phyloP scores from a whole-genome alignment of 164 flowering plant genomes.

The Chloranthus sessilifolius region DNA sequence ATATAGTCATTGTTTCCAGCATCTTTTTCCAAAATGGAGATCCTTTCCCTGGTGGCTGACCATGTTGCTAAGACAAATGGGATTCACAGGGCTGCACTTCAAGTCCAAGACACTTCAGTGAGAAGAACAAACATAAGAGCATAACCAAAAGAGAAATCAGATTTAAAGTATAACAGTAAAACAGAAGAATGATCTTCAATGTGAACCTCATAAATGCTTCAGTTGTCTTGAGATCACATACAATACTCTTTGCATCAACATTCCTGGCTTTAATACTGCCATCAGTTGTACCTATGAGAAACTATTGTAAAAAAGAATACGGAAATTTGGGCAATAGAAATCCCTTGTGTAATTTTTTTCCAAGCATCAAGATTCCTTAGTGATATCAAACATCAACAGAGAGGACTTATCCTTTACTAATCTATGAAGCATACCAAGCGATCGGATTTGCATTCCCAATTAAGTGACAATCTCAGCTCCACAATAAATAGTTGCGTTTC shows the following conservation, averaged over 20 bases:
- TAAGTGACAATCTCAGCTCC: constrained; percentile 95
- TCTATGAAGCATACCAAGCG: constrained; percentile 56
- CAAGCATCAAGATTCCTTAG: constrained; percentile 9
- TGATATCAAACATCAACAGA: constrained; percentile 3
- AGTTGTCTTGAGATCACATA: constrained; percentile 79
- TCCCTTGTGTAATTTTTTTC: too few species aligned
- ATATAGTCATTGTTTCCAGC: constrained; percentile 82
- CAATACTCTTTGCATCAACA: constrained; percentile 97
- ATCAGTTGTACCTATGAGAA: constrained; percentile 91
- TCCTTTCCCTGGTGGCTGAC: too few species aligned
- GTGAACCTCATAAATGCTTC: constrained; percentile 70
- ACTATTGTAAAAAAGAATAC: constrained; percentile 52
- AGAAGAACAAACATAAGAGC: constrained; percentile 6
- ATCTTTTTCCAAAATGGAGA: too few species aligned
- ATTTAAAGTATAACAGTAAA: background rate
- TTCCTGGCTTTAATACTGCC: constrained; percentile 98
- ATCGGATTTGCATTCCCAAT: constrained; percentile 96
- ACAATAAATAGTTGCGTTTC: constrained; percentile 96
- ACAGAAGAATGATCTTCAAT: background rate
- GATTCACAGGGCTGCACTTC: constrained; percentile 94
- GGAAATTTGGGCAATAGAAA: constrained; percentile 12
- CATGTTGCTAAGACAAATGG: too few species aligned
- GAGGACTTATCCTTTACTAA: background rate
- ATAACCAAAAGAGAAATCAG: background rate
- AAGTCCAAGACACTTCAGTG: constrained; percentile 76